Base-by-base conservation (phyloP, 768 basidiomycete genomes). In the Auricularia cornea region DNA sequence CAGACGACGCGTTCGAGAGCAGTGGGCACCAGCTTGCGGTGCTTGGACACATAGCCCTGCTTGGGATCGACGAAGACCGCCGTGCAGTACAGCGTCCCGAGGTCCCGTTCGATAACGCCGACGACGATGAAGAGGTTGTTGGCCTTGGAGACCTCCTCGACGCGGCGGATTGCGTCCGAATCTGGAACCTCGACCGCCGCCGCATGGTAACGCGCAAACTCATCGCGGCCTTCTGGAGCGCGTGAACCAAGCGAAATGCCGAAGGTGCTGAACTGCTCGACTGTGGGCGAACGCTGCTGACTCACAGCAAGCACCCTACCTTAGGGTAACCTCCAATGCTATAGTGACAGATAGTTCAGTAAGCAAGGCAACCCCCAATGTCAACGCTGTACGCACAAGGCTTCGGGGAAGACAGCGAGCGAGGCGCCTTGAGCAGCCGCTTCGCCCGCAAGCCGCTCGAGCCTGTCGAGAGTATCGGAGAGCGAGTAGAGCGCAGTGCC, bases 11-110 rank as follows among this genome's bases (percentile, higher is more conserved):
- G 75, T 68, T 88, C 87, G 60, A 75, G 66, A 0, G 76, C 86
- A 8, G 87, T 88, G 2, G 87, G 87, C 67, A 84, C 74, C 28
- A 88, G 68, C 73, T 88, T 88, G 18, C 87, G 78, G 69, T 87
- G 84, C 69, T 86, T 86, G 40, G 77, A 84, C n/a, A 86, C 69
- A 30, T 79, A 76, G 1, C 85, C 85, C 51, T 77, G 66, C 20
- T 66, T 64, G 0, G 85, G 83, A 66, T 83, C 79, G 28, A 86
- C 77, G 70, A 85, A 86, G 23, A 85, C 74, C 10, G 71, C 81
- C 0, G 84, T 83, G 70, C 86, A 88, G 66, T 85, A 87, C 20
- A 87, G 72, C 1, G 85, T 85, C 3, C 85, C 85, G 10, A 78
- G 76, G 20, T 81, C 83, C 16, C 79, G 77, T 68, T 87, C 86